Percentiles rank a stretch among this genome's conserved stretches.
Evolutionary conservation across 106 monocot species (phyloP).

Genomic region (Dendrobium catenatum): DNA sequence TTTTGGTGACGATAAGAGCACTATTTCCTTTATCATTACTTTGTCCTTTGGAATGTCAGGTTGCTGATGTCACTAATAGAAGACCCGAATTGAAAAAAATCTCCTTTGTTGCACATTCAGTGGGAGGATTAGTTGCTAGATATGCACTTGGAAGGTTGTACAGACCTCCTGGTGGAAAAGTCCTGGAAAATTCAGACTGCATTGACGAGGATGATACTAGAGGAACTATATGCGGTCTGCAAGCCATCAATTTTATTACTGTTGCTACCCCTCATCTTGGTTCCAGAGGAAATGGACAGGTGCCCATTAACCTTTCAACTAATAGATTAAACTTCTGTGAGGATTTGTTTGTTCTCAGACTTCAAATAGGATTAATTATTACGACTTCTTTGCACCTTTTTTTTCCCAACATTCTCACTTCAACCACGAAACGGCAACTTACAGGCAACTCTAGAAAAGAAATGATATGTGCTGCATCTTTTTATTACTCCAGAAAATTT

Average conservation of each 20-base stretch:
- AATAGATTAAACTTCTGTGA: background rate
- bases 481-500: too few relatives aligned
- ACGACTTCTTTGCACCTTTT: too few relatives aligned
- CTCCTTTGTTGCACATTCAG: constrained; percentile 77
- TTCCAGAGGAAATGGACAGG: constrained; percentile 84
- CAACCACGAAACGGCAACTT: background rate
- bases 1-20: constrained; percentile 4
- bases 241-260: constrained; percentile 92
- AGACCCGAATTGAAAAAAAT: constrained; percentile 49
- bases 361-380: too few relatives aligned
- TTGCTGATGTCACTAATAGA: constrained; percentile 34
- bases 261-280: constrained; percentile 98
- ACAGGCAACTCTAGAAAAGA: background rate
- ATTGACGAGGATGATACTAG: constrained; percentile 15
- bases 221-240: constrained; percentile 70
- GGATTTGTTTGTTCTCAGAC: background rate
- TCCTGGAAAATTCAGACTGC: constrained; percentile 7
- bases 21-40: constrained; percentile 1
- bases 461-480: background rate
- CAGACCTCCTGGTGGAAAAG: constrained; percentile 30
- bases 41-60: constrained; percentile 27
- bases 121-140: constrained; percentile 82
- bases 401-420: background rate
- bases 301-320: constrained; percentile 13
- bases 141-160: constrained; percentile 72